Evolutionary conservation across 2,329 filamentous ascomycete genomes (phyloP).

Genomic region (Fusarium annulatum): DNA sequence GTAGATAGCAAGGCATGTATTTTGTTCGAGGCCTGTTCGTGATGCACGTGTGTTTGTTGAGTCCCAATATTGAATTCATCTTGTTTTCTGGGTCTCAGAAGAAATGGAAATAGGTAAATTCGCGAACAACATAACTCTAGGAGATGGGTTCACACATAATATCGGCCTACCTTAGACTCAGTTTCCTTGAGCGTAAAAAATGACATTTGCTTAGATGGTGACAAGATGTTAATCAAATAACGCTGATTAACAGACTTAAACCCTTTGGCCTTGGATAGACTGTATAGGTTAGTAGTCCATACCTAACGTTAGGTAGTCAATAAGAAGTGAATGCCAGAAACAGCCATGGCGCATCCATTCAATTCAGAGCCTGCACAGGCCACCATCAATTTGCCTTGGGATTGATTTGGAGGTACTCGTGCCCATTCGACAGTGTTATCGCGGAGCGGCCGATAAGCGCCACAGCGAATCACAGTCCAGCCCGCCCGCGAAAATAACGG

Average conservation of each 20-base stretch:
- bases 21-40: neutral
- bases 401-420: constrained; percentile 21
- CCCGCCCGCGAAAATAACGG: constrained; percentile 37
- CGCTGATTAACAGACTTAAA: neutral
- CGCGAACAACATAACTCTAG: neutral
- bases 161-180: neutral
- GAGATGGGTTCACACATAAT: neutral
- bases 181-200: neutral
- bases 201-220: neutral
- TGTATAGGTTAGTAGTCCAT: neutral
- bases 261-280: neutral
- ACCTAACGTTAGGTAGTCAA: neutral
- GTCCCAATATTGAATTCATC: neutral
- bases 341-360: neutral
- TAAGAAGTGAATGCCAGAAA: neutral
- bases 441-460: constrained; percentile 40
- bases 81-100: neutral
- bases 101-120: neutral
- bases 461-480: constrained; percentile 34
- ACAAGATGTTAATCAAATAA: neutral
- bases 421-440: constrained; percentile 36
- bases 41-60: neutral
- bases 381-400: constrained; percentile 14
- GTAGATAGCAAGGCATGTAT: neutral
- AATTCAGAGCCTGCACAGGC: neutral